Evolutionary conservation across 139 green algal species (phyloP).

Genomic region (Haematococcus sp.): DNA sequence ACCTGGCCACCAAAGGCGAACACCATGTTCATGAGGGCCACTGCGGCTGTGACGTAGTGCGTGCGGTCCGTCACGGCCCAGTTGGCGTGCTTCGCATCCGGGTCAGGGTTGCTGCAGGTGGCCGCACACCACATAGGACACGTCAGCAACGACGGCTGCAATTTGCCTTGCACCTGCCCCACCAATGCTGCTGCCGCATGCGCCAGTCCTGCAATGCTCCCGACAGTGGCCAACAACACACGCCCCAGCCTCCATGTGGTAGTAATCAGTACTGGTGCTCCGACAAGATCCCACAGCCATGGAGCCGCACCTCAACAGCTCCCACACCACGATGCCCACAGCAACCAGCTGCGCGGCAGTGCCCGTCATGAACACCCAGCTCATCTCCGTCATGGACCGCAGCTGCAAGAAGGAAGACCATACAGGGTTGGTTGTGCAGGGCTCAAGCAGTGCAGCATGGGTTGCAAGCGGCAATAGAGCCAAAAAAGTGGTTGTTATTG

Average conservation of each 20-base stretch:
- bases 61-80: neutral
- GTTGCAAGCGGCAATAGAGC: neutral
- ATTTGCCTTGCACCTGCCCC: too few relatives aligned
- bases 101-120: neutral
- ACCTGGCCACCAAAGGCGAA: constrained; percentile 26
- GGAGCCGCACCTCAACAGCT: constrained; percentile 37
- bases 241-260: too few relatives aligned
- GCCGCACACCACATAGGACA: neutral
- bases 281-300: too few relatives aligned
- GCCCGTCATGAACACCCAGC: constrained; percentile 51
- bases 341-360: constrained; percentile 46
- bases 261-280: too few relatives aligned
- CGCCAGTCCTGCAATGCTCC: too few relatives aligned
- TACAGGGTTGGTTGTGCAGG: too few relatives aligned
- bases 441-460: neutral
- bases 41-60: neutral
- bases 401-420: constrained; percentile 21
- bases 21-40: constrained; percentile 27
- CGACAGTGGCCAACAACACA: too few relatives aligned
- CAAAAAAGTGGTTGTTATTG: neutral
- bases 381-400: constrained; percentile 43
- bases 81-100: constrained; percentile 15
- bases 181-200: too few relatives aligned
- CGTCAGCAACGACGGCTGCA: neutral
- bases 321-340: constrained; percentile 43